Evolutionary conservation across 2,329 filamentous ascomycete genomes (phyloP).

Genomic region (Zarea fungicola): DNA sequence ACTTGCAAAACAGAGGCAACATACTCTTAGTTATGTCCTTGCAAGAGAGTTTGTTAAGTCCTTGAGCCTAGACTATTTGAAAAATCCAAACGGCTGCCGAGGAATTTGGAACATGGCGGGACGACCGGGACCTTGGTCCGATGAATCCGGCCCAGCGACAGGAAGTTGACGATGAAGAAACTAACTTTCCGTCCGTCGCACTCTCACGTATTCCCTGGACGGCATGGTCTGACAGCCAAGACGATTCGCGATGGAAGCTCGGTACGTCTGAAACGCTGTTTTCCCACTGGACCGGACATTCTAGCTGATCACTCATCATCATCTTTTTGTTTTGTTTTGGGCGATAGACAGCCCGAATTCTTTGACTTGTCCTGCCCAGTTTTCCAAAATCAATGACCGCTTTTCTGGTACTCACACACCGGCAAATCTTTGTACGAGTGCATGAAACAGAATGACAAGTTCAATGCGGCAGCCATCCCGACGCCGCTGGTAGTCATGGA

Average conservation of each 20-base stretch:
- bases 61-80: constrained; percentile 5
- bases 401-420: constrained; percentile 10
- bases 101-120: constrained; percentile 11
- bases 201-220: constrained; percentile 11
- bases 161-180: constrained; percentile 2
- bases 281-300: background rate
- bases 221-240: constrained; percentile 10
- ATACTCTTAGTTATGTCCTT: constrained; percentile 9
- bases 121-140: constrained; percentile 11
- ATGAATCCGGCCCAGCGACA: constrained; percentile 15
- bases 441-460: constrained; percentile 2
- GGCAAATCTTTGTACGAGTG: constrained; percentile 3
- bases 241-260: constrained; percentile 6
- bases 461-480: background rate
- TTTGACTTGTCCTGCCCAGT: constrained; percentile 8
- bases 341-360: constrained; percentile 10
- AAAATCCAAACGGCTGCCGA: constrained; percentile 11
- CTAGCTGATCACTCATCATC: constrained; percentile 8
- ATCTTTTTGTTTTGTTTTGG: too few species aligned
- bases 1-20: constrained; percentile 5
- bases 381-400: constrained; percentile 7
- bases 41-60: constrained; percentile 13
- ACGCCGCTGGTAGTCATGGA: constrained; percentile 7
- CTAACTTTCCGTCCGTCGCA: constrained; percentile 9
- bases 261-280: constrained; percentile 2